These are phyloP conservation scores for Chamaenerion angustifolium DNA, from an alignment of 345 rosid species.

Conservation along the genomic window DNA sequence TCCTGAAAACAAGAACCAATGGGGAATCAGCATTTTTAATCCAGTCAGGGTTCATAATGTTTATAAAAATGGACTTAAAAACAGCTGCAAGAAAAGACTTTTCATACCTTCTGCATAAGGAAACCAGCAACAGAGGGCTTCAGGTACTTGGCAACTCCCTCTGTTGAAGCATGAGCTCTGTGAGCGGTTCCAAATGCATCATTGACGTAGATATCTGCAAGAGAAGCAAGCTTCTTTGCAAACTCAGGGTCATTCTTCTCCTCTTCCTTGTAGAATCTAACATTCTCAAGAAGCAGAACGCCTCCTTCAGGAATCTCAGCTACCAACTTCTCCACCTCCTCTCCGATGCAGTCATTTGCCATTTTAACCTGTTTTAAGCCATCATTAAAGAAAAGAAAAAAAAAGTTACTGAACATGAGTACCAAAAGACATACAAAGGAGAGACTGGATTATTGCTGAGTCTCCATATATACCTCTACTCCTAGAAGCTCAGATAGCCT, in stretches of 20 bases:
- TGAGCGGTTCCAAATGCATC: conserved; percentile 96
- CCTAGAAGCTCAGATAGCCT: conserved; percentile 85
- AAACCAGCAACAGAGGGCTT: conserved; percentile 94
- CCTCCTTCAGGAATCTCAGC: conserved; percentile 59
- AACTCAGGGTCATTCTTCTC: conserved; percentile 93
- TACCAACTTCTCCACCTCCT: conserved; percentile 61
- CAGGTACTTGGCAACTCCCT: conserved; percentile 72
- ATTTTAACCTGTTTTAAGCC: conserved; percentile 47
- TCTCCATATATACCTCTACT: conserved; percentile 43
- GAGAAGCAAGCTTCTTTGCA: conserved; percentile 85
- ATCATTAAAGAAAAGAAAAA: neutral
- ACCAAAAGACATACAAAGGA: neutral
- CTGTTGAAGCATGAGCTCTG: conserved; percentile 91
- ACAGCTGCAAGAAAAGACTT: neutral
- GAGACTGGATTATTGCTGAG: neutral
- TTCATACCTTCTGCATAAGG: conserved; percentile 75
- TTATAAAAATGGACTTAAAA: neutral
- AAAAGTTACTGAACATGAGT: neutral
- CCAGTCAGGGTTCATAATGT: neutral
- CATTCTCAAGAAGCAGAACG: conserved; percentile 78
- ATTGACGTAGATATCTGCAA: conserved; percentile 74
- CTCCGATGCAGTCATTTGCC: conserved; percentile 76
- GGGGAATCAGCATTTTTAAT: neutral
- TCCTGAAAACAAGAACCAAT: conserved; percentile 28
- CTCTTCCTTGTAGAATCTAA: conserved; percentile 86